Percentiles rank a stretch among this genome's conserved stretches.
Conservation (phyloP, 1,284 basidiomycete genomes). For the Ceratobasidium sp. region DNA sequence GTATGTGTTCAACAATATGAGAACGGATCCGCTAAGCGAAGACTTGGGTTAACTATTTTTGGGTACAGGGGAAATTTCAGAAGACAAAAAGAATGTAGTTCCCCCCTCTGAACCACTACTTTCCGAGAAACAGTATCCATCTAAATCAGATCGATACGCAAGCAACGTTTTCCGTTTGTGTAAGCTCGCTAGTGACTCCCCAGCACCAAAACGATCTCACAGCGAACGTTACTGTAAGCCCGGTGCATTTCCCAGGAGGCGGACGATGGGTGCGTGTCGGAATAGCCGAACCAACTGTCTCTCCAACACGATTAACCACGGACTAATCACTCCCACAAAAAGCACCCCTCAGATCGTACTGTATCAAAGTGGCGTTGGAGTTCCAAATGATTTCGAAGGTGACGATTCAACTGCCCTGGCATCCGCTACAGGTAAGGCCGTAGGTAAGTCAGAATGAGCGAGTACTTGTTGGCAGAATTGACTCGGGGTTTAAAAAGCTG, state of each 20-base stretch:
- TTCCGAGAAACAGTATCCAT: too few species aligned
- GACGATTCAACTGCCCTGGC: neutral
- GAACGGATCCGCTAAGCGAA: neutral
- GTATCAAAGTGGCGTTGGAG: slow-evolving; percentile 42
- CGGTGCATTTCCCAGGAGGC: neutral
- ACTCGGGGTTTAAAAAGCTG: slow-evolving; percentile 25
- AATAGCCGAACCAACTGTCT: neutral
- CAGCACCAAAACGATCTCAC: neutral
- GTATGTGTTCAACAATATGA: neutral
- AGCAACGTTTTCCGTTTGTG: slow-evolving; percentile 8
- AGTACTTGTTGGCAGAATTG: too few species aligned
- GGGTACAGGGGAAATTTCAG: neutral
- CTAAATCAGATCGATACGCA: neutral
- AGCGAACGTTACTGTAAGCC: neutral
- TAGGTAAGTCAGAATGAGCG: neutral
- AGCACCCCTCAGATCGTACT: slow-evolving; percentile 20
- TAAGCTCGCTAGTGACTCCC: neutral
- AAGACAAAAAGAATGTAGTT: neutral
- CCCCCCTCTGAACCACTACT: neutral
- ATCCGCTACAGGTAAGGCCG: neutral
- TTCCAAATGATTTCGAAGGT: neutral
- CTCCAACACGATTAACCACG: neutral
- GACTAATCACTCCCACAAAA: neutral
- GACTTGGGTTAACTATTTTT: neutral
- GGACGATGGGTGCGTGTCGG: neutral